These are phyloP conservation scores for Tribonema minus DNA, from an alignment of 108 stramenopile genomes.

Conservation along the genomic window DNA sequence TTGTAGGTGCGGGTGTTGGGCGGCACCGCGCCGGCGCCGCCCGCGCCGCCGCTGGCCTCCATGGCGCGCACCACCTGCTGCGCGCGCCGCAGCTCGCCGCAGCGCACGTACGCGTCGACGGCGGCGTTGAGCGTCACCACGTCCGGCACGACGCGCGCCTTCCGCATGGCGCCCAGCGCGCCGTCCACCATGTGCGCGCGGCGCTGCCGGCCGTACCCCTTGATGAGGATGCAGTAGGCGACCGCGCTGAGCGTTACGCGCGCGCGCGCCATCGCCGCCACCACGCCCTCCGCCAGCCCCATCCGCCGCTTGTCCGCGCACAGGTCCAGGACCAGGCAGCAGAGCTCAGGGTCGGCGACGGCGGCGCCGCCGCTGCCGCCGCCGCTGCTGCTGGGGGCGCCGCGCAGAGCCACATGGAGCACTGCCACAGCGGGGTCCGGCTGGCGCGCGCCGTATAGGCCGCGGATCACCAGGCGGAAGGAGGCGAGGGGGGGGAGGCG, in stretches of 20 bases:
- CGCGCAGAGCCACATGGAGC: background rate
- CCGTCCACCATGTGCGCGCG: constrained; percentile 1
- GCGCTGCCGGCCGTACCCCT: constrained; percentile 35
- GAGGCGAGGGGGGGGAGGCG: background rate
- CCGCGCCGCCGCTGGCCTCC: constrained; percentile 3
- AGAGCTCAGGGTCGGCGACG: constrained; percentile 1
- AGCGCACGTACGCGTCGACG: constrained; percentile 21
- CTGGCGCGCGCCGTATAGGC: background rate
- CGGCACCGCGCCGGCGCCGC: background rate
- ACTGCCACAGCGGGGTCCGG: background rate
- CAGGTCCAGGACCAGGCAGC: constrained; percentile 23
- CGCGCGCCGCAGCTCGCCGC: constrained; percentile 12
- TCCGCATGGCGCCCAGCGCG: constrained; percentile 8
- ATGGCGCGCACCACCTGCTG: background rate
- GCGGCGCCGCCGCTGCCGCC: background rate
- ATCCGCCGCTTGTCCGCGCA: constrained; percentile 31
- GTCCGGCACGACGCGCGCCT: background rate
- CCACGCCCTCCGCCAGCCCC: constrained; percentile 31
- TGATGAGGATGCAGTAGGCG: constrained; percentile 26
- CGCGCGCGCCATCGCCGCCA: constrained; percentile 1
- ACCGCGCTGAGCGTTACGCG: background rate
- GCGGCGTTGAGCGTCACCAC: constrained; percentile 22
- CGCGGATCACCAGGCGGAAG: background rate
- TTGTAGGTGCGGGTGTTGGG: constrained; percentile 26
- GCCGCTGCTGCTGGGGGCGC: background rate